These are phyloP conservation scores for Parachlorella kessleri DNA, from an alignment of 139 green algal genomes.

Conservation along the genomic window DNA sequence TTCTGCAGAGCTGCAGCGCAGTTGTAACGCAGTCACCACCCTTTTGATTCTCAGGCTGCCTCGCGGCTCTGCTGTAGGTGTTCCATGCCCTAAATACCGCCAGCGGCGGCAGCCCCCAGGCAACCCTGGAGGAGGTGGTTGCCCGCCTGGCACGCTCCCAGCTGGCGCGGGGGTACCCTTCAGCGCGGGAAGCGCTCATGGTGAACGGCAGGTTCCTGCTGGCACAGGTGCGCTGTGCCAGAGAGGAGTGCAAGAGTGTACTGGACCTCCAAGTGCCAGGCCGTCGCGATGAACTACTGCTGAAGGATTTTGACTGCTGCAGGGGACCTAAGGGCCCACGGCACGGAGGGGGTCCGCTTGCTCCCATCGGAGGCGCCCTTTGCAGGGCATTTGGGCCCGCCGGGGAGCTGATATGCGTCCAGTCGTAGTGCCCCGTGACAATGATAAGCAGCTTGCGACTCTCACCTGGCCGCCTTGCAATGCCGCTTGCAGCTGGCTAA, in stretches of 20 bases:
- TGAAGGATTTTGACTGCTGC: too few species aligned
- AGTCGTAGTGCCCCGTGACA: too few species aligned
- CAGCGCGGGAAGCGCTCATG: constrained; percentile 65
- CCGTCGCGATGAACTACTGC: too few species aligned
- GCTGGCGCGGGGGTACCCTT: constrained; percentile 65
- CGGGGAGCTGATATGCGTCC: neutral
- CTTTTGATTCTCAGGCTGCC: neutral
- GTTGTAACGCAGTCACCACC: too few species aligned
- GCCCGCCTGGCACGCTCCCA: constrained; percentile 64
- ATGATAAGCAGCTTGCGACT: neutral
- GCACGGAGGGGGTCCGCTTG: too few species aligned
- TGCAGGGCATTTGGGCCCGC: constrained; percentile 38
- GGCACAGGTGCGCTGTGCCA: too few species aligned
- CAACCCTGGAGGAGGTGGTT: constrained; percentile 69
- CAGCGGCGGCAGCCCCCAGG: constrained; percentile 40
- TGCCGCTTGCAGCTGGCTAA: neutral
- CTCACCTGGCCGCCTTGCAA: neutral
- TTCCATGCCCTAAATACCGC: constrained; percentile 46
- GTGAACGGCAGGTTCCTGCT: constrained; percentile 80
- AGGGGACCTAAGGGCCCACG: too few species aligned
- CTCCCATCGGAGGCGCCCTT: too few species aligned
- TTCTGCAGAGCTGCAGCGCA: too few species aligned
- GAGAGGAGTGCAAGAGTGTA: too few species aligned
- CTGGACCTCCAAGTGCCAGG: too few species aligned
- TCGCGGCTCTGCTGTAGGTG: constrained; percentile 9